Conservation (phyloP, 1,139 yeast species). For the Blastobotrys illinoisensis region DNA sequence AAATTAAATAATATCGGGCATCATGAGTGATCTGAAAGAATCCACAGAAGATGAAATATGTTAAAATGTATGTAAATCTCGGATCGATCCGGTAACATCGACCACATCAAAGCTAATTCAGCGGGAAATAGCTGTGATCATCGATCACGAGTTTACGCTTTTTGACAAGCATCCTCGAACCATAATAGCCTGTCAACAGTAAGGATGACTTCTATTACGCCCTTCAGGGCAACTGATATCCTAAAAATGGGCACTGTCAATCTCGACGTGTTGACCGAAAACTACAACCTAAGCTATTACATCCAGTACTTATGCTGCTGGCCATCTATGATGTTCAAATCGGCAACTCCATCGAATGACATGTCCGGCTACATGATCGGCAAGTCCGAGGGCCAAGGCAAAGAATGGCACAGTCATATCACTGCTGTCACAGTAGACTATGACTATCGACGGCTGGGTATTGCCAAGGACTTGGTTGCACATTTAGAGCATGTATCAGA, state of each 20-base stretch:
- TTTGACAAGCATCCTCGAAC: not conserved
- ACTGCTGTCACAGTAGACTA: slow-evolving; percentile 92
- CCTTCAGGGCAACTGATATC: slow-evolving; percentile 82
- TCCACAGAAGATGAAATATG: no score
- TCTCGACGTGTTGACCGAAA: slow-evolving; percentile 84
- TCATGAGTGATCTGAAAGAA: no score
- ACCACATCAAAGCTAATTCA: not conserved
- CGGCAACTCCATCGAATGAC: slow-evolving; percentile 38
- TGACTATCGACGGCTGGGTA: slow-evolving; percentile 74
- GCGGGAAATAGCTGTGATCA: no score
- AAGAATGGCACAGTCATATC: slow-evolving; percentile 94
- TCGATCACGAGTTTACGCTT: not conserved
- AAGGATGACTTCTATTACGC: slow-evolving; percentile 70
- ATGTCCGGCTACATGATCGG: slow-evolving; percentile 64
- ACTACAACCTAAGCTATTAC: slow-evolving; percentile 79
- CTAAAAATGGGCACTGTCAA: slow-evolving; percentile 69
- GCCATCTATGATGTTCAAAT: slow-evolving; percentile 87
- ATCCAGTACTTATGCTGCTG: slow-evolving; percentile 75
- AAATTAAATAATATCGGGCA: no score
- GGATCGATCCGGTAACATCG: not conserved
- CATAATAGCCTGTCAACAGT: not conserved
- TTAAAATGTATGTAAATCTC: no score
- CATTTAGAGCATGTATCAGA: slow-evolving; percentile 70
- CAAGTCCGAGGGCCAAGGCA: slow-evolving; percentile 82
- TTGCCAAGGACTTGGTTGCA: slow-evolving; percentile 67